Conservation (phyloP, 2,329 filamentous ascomycete genomes). For the Scedosporium boydii region DNA sequence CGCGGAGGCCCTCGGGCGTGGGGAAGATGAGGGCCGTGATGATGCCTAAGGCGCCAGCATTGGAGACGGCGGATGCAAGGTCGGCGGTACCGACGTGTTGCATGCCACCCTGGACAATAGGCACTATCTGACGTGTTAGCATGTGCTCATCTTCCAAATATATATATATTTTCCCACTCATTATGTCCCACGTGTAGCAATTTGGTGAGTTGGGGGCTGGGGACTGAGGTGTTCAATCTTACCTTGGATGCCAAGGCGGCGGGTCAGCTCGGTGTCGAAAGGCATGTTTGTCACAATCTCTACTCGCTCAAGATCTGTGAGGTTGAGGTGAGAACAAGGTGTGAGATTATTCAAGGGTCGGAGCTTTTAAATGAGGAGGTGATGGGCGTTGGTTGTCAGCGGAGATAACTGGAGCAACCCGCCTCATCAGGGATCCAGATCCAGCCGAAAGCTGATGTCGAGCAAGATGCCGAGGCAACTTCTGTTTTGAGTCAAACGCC, state of each 20-base stretch:
- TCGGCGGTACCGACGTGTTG: slow-evolving; percentile 78
- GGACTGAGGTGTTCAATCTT: slow-evolving; percentile 8
- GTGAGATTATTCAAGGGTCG: not conserved
- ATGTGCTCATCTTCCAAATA: not conserved
- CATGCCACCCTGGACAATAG: slow-evolving; percentile 80
- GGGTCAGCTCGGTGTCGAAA: slow-evolving; percentile 48
- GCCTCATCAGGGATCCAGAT: not conserved
- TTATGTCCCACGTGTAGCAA: too few species aligned
- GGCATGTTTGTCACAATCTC: slow-evolving; percentile 31
- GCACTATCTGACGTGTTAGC: slow-evolving; percentile 40
- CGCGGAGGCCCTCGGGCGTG: slow-evolving; percentile 80
- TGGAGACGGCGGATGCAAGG: slow-evolving; percentile 65
- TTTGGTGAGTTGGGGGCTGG: not conserved
- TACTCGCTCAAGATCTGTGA: slow-evolving; percentile 1
- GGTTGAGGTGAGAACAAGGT: not conserved
- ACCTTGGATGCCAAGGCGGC: slow-evolving; percentile 46
- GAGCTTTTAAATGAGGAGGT: too few species aligned
- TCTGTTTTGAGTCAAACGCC: not conserved
- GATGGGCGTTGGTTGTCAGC: not conserved
- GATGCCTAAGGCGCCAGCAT: slow-evolving; percentile 75
- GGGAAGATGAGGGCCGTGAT: slow-evolving; percentile 88
- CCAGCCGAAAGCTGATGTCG: not conserved
- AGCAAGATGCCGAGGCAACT: not conserved
- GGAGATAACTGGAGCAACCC: not conserved
- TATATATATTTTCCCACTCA: too few species aligned